Evolutionary conservation across 2,329 filamentous ascomycete species (phyloP), one percentile per base, ranked within the genome.

Genomic region (Akanthomyces lecanii): DNA sequence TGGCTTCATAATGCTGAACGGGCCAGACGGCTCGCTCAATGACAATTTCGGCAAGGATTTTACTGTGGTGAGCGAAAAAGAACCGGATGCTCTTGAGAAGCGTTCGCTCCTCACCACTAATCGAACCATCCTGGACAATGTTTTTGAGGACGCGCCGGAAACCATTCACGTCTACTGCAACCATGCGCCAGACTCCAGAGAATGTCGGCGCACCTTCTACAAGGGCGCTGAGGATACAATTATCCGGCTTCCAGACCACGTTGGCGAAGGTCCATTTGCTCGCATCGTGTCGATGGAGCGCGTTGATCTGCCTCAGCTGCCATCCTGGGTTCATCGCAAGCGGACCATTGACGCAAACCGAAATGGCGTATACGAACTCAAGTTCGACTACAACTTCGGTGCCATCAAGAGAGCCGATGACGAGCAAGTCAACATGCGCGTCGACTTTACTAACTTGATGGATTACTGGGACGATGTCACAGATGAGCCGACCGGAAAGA

Each of bases 381-480:
- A 64, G 8, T 71, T 74, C 53, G 73, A 75, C 66, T 75, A 74
- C 63, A 66, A 72, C 36, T 75, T 74, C 63, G 51, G 66, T 16
- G 59, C 65, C 3, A 69, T 72, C 21, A 64, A 66, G 14, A 66
- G 67, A 6, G 23, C 11, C 5, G 70, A 71, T 42, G 40, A 60
- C 21, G 68, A 66, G n/a, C 63, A 67, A 8, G 68, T 71, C 30
- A 65, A 71, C 40, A 71, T 76, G 53, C 70, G 74, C 23, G 67
- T 76, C 55, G 74, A 76, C 65, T 75, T 68, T 62, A 74, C 69
- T 44, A 75, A 75, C 64, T 53, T 72, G 45, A 59, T 65, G 10
- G 67, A 65, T 5, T 75, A 75, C 67, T 75, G 72, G 74, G 66
- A 72, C 5, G 60, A 66, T 28, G 28, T 67, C 38, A 70, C 67